Evolutionary conservation across 352 stramenopile genomes (phyloP).

Genomic region (Albugo laibachii): DNA sequence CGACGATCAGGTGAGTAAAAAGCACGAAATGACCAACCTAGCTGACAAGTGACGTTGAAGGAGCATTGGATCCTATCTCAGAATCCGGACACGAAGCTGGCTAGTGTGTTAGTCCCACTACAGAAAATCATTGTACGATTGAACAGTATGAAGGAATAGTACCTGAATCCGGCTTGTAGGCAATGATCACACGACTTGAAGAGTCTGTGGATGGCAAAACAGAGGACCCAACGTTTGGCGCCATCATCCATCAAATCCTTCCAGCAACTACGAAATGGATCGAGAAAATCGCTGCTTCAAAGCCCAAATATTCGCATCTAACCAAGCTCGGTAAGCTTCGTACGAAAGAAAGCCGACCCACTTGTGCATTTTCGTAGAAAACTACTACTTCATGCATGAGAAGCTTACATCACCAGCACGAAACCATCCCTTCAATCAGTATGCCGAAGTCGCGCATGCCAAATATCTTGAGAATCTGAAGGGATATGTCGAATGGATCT

Average conservation of each 20-base stretch:
- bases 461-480: slow-evolving; percentile 22
- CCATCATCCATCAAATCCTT: slow-evolving; percentile 46
- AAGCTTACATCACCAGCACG: slow-evolving; percentile 13
- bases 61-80: slow-evolving; percentile 46
- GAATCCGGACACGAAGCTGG: slow-evolving; percentile 47
- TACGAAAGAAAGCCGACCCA: not conserved
- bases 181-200: slow-evolving; percentile 34
- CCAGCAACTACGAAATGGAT: slow-evolving; percentile 45
- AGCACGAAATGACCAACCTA: not conserved
- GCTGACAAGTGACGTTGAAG: slow-evolving; percentile 5
- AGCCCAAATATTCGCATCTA: slow-evolving; percentile 43
- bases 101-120: slow-evolving; percentile 35
- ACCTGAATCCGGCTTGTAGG: slow-evolving; percentile 8
- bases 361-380: slow-evolving; percentile 15
- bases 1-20: slow-evolving; percentile 25
- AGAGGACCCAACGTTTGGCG: slow-evolving; percentile 28
- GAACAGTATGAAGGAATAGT: not conserved
- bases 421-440: slow-evolving; percentile 29
- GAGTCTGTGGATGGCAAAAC: slow-evolving; percentile 35
- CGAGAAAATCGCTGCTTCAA: slow-evolving; percentile 35
- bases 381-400: slow-evolving; percentile 44
- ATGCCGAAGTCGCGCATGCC: slow-evolving; percentile 18
- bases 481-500: slow-evolving; percentile 35
- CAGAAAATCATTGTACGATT: slow-evolving; percentile 32
- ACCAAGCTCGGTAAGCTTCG: slow-evolving; percentile 26